phyloP scores from a whole-genome alignment of 768 basidiomycete species.

The Calvatia gigantea region DNA sequence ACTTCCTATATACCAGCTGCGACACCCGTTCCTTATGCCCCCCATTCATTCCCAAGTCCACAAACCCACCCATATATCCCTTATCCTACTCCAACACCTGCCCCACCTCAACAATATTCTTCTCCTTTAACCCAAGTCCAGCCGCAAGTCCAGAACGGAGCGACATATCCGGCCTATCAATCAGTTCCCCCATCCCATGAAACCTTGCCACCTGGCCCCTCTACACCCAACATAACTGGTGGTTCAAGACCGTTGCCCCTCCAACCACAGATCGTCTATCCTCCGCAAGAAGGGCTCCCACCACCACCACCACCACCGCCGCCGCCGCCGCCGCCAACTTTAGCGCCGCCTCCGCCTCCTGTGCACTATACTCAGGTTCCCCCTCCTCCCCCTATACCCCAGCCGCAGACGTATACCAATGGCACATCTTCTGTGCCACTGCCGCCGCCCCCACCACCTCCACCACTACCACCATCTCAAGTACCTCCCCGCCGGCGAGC shows the following conservation, averaged over 20 bases:
- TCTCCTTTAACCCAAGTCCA: constrained; percentile 24
- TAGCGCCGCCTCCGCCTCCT: constrained; percentile 23
- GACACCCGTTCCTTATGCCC: constrained; percentile 34
- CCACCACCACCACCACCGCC: constrained; percentile 26
- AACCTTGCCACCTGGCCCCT: constrained; percentile 11
- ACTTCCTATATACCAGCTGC: constrained; percentile 24
- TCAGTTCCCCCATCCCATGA: constrained; percentile 32
- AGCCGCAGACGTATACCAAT: constrained; percentile 18
- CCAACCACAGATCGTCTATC: constrained; percentile 28
- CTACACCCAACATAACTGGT: constrained; percentile 14
- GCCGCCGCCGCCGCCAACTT: constrained; percentile 19
- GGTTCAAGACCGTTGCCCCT: constrained; percentile 22
- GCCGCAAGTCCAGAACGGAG: constrained; percentile 16
- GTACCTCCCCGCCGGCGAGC: constrained; percentile 16
- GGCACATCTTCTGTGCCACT: constrained; percentile 20
- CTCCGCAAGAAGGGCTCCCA: constrained; percentile 36
- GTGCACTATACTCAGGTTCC: constrained; percentile 17
- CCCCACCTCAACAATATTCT: constrained; percentile 38
- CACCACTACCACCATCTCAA: constrained; percentile 23
- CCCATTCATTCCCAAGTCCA: constrained; percentile 32
- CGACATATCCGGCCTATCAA: constrained; percentile 18
- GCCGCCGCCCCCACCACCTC: constrained; percentile 28
- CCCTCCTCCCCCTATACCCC: constrained; percentile 9
- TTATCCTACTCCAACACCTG: constrained; percentile 32
- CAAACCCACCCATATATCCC: constrained; percentile 30